Evolutionary conservation across 345 rosid species (phyloP).

Genomic region (Melaleuca alternifolia): DNA sequence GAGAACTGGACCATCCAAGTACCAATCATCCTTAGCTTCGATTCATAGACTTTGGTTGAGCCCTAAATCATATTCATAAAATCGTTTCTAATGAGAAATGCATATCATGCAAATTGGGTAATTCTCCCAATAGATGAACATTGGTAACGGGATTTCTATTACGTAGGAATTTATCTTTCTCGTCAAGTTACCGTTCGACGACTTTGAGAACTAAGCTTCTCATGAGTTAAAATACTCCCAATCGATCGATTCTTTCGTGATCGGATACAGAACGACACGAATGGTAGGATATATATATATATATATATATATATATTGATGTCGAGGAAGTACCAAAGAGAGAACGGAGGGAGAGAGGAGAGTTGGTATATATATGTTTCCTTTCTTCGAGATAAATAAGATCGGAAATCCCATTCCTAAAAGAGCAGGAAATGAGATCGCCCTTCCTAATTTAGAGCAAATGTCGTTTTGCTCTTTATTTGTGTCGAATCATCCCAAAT

Average conservation of each 20-base stretch:
- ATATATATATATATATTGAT: too few relatives aligned
- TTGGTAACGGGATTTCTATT: not conserved
- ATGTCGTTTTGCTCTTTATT: not conserved
- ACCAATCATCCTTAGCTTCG: too few relatives aligned
- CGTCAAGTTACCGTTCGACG: not conserved
- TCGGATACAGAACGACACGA: too few relatives aligned
- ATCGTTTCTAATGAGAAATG: not conserved
- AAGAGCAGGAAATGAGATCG: too few relatives aligned
- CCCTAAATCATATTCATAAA: not conserved
- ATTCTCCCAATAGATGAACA: fast-evolving
- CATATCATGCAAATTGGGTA: fast-evolving
- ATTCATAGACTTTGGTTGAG: not conserved
- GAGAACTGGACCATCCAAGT: too few relatives aligned
- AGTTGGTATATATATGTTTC: not conserved
- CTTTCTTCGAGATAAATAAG: not conserved
- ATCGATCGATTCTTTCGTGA: too few relatives aligned
- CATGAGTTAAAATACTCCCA: too few relatives aligned
- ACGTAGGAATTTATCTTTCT: too few relatives aligned
- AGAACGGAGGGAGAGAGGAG: not conserved
- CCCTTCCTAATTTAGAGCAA: not conserved
- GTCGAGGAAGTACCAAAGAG: too few relatives aligned
- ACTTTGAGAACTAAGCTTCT: not conserved
- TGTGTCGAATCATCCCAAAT: not conserved
- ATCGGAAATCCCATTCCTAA: not conserved
- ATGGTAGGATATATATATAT: too few relatives aligned